Evolutionary conservation across 306 rosid species (phyloP).

Genomic region (Cucurbita pepo): DNA sequence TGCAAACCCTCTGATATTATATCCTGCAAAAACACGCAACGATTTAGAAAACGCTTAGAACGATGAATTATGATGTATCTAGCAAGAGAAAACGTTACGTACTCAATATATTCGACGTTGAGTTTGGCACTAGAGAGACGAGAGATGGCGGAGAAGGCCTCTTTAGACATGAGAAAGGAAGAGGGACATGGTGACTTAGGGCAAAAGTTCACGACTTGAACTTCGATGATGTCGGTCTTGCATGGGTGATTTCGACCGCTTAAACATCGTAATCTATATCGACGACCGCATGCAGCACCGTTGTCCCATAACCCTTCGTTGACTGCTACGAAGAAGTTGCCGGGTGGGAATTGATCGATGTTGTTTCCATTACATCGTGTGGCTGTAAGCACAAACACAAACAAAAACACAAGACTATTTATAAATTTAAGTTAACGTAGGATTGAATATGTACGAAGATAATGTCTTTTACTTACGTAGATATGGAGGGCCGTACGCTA

Average conservation of each 20-base stretch:
- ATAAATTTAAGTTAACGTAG: too few species aligned
- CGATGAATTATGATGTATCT: background rate
- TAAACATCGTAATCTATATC: conserved; percentile 50
- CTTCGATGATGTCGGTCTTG: conserved; percentile 37
- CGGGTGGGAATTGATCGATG: conserved; percentile 30
- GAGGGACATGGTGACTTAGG: conserved; percentile 22
- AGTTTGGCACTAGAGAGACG: conserved; percentile 20
- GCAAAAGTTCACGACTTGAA: conserved; percentile 52
- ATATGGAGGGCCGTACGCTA: conserved; percentile 34
- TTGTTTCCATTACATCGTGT: conserved; percentile 25
- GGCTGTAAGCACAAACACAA: background rate
- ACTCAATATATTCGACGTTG: conserved; percentile 54
- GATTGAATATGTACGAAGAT: background rate
- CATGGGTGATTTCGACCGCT: conserved; percentile 54
- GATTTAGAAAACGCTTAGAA: background rate
- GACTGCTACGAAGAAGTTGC: conserved; percentile 34
- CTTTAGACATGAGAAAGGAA: conserved; percentile 31
- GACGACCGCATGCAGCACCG: conserved; percentile 62
- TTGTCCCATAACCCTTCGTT: conserved; percentile 69
- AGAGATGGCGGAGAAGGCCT: conserved; percentile 43
- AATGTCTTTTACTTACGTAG: conserved; percentile 24
- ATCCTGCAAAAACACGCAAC: background rate
- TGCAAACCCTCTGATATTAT: background rate
- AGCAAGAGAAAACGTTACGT: background rate
- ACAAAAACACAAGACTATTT: background rate